Conservation (phyloP, 2,329 filamentous ascomycete genomes). For the Arthrobotrys sinensis region DNA sequence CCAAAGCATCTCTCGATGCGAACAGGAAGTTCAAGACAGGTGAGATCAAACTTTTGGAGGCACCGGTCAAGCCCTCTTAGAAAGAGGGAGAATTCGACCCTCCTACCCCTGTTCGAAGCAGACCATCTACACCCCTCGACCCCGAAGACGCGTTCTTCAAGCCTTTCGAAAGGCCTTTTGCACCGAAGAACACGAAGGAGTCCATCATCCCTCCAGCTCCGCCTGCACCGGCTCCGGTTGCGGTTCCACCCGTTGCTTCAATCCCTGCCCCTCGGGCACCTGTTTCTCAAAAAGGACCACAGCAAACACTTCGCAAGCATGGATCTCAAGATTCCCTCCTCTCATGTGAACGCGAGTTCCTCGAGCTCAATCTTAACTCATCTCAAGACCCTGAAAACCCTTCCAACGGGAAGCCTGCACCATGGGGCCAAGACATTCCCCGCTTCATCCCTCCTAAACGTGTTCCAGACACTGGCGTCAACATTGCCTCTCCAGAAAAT, state of each 20-base stretch:
- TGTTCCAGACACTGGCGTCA: constrained; percentile 12
- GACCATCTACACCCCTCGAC: background rate
- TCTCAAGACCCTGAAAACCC: background rate
- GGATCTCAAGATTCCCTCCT: constrained; percentile 5
- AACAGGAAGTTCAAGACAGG: background rate
- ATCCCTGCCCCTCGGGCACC: background rate
- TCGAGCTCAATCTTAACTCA: background rate
- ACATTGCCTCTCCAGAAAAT: background rate
- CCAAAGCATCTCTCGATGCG: background rate
- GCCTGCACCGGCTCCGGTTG: background rate
- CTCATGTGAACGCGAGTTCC: constrained; percentile 8
- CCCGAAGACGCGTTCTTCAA: background rate
- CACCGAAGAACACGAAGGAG: constrained; percentile 1
- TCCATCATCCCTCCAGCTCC: background rate
- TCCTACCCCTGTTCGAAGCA: background rate
- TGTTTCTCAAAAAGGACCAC: background rate
- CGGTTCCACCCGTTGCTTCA: background rate
- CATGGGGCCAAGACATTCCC: background rate
- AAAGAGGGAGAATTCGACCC: constrained; percentile 19
- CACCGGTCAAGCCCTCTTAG: constrained; percentile 18
- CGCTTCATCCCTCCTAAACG: background rate
- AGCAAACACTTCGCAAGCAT: too few species aligned
- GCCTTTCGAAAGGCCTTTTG: background rate
- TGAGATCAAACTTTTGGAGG: background rate
- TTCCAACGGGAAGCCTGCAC: background rate